These are phyloP conservation scores for Fraxinus anomala DNA, from an alignment of 257 asterid genomes.

Conservation along the genomic window DNA sequence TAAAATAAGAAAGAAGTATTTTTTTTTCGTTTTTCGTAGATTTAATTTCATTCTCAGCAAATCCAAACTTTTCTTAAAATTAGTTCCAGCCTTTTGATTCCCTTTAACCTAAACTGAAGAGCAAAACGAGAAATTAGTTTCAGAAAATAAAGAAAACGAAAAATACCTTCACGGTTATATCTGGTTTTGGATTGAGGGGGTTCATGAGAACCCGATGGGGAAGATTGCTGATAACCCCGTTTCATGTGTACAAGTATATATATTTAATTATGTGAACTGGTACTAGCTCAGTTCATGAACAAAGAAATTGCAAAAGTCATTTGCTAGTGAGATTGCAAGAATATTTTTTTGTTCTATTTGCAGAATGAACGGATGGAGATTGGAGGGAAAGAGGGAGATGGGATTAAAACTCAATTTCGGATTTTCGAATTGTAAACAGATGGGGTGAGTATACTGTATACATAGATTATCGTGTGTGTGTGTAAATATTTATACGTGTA, in stretches of 20 bases:
- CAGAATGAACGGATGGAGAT: conserved; percentile 12
- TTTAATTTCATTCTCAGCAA: conserved; percentile 9
- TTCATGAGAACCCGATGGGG: conserved; percentile 66
- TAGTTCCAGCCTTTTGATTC: neutral
- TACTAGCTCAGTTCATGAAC: conserved; percentile 1
- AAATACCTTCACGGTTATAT: conserved; percentile 66
- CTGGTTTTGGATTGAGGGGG: conserved; percentile 83
- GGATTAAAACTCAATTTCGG: neutral
- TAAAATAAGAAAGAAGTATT: neutral
- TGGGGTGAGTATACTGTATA: neutral
- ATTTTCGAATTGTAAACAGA: neutral
- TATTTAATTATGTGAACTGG: conserved; percentile 21
- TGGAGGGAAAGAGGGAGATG: neutral
- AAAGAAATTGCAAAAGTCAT: conserved; percentile 17
- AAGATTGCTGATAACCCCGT: conserved; percentile 73
- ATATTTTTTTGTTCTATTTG: conserved; percentile 2
- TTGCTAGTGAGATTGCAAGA: conserved; percentile 1
- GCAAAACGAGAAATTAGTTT: neutral
- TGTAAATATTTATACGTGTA: neutral
- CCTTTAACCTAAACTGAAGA: neutral
- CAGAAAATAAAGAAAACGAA: neutral
- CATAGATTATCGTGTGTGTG: neutral
- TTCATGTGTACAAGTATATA: conserved; percentile 48
- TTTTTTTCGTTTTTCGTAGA: conserved; percentile 16
- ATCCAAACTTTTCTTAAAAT: conserved; percentile 11